Evolutionary conservation across 1,139 yeast species (phyloP), one percentile per base, ranked within the genome.

Genomic region (Nematodospora anomalae): DNA sequence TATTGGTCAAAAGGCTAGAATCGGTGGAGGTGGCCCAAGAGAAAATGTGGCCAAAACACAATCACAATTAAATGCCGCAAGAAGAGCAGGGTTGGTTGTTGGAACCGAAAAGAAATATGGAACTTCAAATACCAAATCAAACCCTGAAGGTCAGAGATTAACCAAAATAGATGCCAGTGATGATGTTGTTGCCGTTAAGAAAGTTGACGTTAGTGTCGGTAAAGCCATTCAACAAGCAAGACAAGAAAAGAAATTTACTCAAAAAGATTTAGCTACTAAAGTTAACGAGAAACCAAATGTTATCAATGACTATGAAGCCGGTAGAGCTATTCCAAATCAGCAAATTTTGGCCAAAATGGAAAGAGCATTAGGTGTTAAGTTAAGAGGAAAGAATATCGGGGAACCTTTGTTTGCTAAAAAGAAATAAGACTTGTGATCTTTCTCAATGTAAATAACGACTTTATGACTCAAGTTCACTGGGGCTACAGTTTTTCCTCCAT

Each of bases 321-420:
- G 96, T 41, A 80, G 96, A 61, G 98, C 96, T 36, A 80, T 86
- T 48, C 98, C 98, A 42, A 90, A 87, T 71, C 98, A 94, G 71
- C 97, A 89, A 67, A 67, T 92, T 38, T 75, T 92, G 57, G 92
- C 84, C 42, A 92, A 92, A 72, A 69, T 94, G 64, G 98, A 92
- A 71, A 79, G 97, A 63, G 96, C 85, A 30, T 74, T 92, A 55
- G 97, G 97, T 50, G 84, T 92, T 49, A 92, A 89, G 71, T 79
- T 92, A 60, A 81, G 98, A 71, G 98, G 98, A 55, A 89, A 90
- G 73, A 85, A 83, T 66, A 86, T 92, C 53, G 98, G 98, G 46
- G 81, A 83, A 55, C 96, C 98, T 29, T 74, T 92, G 51, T 83
- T 83, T 50, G 83, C 79, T 36, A 80, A 83, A 65, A 83, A 84